Conservation (phyloP, 768 basidiomycete species). For the Boletus barrowsii region DNA sequence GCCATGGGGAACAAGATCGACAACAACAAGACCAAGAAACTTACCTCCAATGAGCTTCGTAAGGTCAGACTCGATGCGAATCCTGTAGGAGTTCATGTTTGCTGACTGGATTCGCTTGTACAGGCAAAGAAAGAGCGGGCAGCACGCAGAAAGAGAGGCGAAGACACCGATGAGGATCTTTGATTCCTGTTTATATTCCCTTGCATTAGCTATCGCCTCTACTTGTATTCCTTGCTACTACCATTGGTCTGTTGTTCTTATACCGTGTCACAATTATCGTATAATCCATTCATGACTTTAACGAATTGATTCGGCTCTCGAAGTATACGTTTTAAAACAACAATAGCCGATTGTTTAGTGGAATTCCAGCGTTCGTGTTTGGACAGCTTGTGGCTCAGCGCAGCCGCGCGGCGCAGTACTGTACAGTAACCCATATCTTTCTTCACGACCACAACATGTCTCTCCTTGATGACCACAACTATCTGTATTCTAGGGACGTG, state of each 20-base stretch:
- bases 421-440: constrained; percentile 3
- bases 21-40: constrained; percentile 80
- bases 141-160: constrained; percentile 83
- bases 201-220: constrained; percentile 1
- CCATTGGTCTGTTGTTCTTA: constrained; percentile 13
- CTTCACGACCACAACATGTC: constrained; percentile 31
- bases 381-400: not conserved
- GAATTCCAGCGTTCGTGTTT: not conserved
- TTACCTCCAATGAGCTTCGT: constrained; percentile 76
- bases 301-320: not conserved
- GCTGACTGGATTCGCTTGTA: constrained; percentile 12
- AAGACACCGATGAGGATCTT: constrained; percentile 58
- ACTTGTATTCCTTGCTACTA: constrained; percentile 13
- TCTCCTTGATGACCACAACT: constrained; percentile 15
- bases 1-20: constrained; percentile 99
- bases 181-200: constrained; percentile 24
- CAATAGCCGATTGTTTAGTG: no score
- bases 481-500: constrained; percentile 27
- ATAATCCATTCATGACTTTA: constrained; percentile 11
- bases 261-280: constrained; percentile 20
- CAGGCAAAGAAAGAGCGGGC: constrained; percentile 93
- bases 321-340: no score
- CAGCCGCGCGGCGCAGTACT: constrained; percentile 1
- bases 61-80: constrained; percentile 47
- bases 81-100: not conserved